A percentile compares a stretch with the other conserved stretches of the same genome.
Evolutionary conservation across 2,329 filamentous ascomycete species (phyloP).

Genomic region (Zymoseptoria ardabiliae): DNA sequence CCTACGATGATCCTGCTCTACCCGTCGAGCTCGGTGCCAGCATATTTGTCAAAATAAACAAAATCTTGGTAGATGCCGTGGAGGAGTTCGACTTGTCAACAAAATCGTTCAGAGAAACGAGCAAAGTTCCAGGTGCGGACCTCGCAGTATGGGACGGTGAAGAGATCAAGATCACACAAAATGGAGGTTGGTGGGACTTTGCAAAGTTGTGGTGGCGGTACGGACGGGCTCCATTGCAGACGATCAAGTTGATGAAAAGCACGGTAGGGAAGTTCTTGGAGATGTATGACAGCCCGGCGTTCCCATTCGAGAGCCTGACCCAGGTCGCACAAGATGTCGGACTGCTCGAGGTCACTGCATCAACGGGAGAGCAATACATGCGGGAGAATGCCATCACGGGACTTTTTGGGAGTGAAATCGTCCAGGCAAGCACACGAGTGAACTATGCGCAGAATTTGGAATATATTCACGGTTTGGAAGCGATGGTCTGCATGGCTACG

Average conservation of each 20-base stretch:
- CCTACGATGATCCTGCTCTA: constrained; percentile 57
- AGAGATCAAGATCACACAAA: constrained; percentile 61
- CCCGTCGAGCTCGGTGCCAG: constrained; percentile 83
- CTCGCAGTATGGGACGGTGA: constrained; percentile 81
- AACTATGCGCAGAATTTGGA: constrained; percentile 89
- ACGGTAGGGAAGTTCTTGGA: constrained; percentile 67
- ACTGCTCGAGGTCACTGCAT: constrained; percentile 56
- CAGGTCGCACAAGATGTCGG: constrained; percentile 60
- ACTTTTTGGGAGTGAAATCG: constrained; percentile 67
- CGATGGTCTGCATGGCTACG: constrained; percentile 87
- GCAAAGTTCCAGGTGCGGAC: constrained; percentile 43
- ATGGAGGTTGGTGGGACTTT: constrained; percentile 69
- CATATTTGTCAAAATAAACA: constrained; percentile 82
- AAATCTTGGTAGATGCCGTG: constrained; percentile 70
- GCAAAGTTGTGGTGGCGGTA: constrained; percentile 80
- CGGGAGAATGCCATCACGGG: constrained; percentile 58
- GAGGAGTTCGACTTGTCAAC: constrained; percentile 62
- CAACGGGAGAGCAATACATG: constrained; percentile 69
- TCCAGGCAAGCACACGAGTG: constrained; percentile 85
- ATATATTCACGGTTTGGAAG: constrained; percentile 80
- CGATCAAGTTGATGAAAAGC: constrained; percentile 62
- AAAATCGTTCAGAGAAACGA: constrained; percentile 17
- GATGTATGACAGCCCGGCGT: constrained; percentile 73
- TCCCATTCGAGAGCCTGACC: constrained; percentile 75
- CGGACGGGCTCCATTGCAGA: constrained; percentile 67